phyloP scores from a whole-genome alignment of 192 early-diverging fungal species.

The Coemansia brasiliensis region DNA sequence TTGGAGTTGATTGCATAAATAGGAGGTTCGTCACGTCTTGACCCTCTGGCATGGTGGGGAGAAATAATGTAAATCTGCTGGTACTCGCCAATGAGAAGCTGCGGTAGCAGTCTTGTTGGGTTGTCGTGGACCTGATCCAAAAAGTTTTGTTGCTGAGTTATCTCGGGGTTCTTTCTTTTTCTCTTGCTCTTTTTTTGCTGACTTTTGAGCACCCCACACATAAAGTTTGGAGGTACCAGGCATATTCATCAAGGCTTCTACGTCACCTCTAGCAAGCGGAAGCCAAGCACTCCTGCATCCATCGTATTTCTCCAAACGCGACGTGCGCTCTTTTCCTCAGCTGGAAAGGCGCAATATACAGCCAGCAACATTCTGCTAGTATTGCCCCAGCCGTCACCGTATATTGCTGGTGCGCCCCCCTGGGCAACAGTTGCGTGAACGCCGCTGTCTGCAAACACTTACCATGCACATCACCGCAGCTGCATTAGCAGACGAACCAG shows the following conservation, averaged over 20 bases:
- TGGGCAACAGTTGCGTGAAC: constrained; percentile 23
- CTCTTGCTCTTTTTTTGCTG: not conserved
- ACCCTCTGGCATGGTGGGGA: not conserved
- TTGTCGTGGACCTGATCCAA: no score
- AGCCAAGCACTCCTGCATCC: not conserved
- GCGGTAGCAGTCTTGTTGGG: no score
- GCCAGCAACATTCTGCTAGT: constrained; percentile 17
- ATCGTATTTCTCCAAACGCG: not conserved
- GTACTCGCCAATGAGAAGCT: no score
- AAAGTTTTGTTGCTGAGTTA: not conserved
- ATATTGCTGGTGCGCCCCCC: constrained; percentile 38
- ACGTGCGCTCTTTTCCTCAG: constrained; percentile 25
- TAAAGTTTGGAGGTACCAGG: not conserved
- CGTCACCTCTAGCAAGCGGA: not conserved
- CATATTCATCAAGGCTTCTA: not conserved
- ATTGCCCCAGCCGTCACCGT: constrained; percentile 27
- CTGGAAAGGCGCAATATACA: constrained; percentile 24
- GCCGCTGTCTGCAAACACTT: constrained; percentile 12
- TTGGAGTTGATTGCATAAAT: not conserved
- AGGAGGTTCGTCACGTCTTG: no score
- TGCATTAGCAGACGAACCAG: constrained; percentile 5
- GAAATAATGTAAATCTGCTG: not conserved
- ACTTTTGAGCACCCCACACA: not conserved
- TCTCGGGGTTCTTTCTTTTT: not conserved
- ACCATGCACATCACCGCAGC: constrained; percentile 17